These are phyloP conservation scores for Fusarium luffae DNA, from an alignment of 2,329 filamentous ascomycete species.

Conservation along the genomic window DNA sequence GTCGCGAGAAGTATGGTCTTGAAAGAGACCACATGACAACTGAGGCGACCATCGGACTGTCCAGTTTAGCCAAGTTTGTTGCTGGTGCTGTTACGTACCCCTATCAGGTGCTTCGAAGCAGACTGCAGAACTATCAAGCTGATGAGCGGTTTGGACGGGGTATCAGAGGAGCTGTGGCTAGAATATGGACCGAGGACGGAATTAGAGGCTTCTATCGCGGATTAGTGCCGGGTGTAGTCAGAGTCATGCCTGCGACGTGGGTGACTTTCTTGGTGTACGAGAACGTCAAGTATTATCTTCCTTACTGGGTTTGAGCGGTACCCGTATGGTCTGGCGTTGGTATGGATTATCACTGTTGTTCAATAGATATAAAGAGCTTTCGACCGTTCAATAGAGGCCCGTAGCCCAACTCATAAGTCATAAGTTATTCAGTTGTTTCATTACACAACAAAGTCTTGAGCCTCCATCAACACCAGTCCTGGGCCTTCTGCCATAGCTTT, in stretches of 20 bases:
- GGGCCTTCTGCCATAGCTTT: background rate
- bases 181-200: conserved; percentile 85
- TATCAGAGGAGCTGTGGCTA: conserved; percentile 73
- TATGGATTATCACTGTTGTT: background rate
- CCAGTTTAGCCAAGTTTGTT: conserved; percentile 83
- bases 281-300: conserved; percentile 82
- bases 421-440: background rate
- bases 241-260: conserved; percentile 94
- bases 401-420: background rate
- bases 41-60: conserved; percentile 82
- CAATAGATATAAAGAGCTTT: conserved; percentile 5
- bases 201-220: conserved; percentile 90
- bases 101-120: conserved; percentile 89
- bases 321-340: conserved; percentile 3
- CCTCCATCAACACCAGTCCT: background rate
- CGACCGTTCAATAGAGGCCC: background rate
- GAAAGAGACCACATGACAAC: conserved; percentile 64
- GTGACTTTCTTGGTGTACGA: conserved; percentile 98
- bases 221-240: conserved; percentile 85
- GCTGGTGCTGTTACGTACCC: conserved; percentile 94
- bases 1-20: conserved; percentile 37
- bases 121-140: conserved; percentile 90
- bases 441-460: background rate
- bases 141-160: conserved; percentile 78
- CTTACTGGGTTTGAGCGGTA: conserved; percentile 52